Percentiles rank a stretch among this genome's conserved stretches.
These are phyloP conservation scores for Lithospermum erythrorhizon DNA, from an alignment of 257 asterid genomes.

Conservation along the genomic window DNA sequence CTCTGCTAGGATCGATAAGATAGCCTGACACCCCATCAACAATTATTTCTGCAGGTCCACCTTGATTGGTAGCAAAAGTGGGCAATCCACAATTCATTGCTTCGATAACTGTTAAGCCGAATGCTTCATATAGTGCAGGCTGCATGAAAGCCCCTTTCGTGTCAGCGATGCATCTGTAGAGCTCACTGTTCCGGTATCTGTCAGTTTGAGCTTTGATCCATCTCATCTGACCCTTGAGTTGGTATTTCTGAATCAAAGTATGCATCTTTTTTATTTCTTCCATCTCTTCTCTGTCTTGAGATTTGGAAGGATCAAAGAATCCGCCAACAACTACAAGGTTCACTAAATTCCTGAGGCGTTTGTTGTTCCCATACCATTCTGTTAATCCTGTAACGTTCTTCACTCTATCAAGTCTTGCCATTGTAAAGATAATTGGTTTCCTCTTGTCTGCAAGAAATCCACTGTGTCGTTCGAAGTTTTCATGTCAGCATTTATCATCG, in stretches of 20 bases:
- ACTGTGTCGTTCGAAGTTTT: constrained; percentile 28
- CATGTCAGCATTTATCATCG: constrained; percentile 1
- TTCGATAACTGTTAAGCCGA: constrained; percentile 73
- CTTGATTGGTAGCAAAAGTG: constrained; percentile 85
- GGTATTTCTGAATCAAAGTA: constrained; percentile 41
- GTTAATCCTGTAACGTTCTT: constrained; percentile 75
- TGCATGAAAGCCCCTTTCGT: constrained; percentile 79
- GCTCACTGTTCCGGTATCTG: constrained; percentile 60
- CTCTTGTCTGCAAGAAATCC: constrained; percentile 59
- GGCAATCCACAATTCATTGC: constrained; percentile 90
- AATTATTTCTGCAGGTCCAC: constrained; percentile 85
- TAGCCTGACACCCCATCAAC: constrained; percentile 71
- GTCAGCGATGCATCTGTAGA: constrained; percentile 71
- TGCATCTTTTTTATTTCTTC: constrained; percentile 85
- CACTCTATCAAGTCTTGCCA: constrained; percentile 77
- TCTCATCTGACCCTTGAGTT: constrained; percentile 71
- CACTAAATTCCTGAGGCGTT: constrained; percentile 40
- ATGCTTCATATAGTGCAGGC: constrained; percentile 88
- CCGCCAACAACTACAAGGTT: constrained; percentile 86
- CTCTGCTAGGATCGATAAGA: constrained; percentile 68
- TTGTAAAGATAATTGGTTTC: constrained; percentile 74
- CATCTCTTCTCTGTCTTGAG: constrained; percentile 77
- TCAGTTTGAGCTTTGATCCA: constrained; percentile 94
- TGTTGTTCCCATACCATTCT: constrained; percentile 72
- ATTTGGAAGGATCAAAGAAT: constrained; percentile 66